Conservation (phyloP, 129 eudicot species). For the Rutidosis leptorrhynchoides region DNA sequence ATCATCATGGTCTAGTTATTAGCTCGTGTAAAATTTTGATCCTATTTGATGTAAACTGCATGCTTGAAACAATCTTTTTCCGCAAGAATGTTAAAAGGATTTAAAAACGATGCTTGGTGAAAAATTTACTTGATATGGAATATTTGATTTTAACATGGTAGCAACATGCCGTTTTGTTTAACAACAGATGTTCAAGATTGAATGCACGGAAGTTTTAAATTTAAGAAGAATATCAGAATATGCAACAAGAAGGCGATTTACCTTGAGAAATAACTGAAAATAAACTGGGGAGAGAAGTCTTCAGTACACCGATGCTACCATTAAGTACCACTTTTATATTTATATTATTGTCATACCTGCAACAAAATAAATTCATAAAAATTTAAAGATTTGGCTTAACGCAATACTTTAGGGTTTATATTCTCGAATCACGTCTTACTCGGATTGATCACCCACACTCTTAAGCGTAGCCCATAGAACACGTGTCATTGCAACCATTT, state of each 20-base stretch:
- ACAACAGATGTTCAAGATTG: neutral
- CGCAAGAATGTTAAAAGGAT: no score
- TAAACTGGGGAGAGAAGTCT: slow-evolving; percentile 83
- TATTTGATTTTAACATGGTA: no score
- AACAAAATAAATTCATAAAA: slow-evolving; percentile 22
- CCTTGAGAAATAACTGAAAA: slow-evolving; percentile 96
- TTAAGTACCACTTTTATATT: slow-evolving; percentile 78
- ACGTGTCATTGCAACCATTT: slow-evolving; percentile 99
- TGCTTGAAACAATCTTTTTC: no score
- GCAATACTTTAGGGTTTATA: slow-evolving; percentile 10
- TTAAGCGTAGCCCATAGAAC: slow-evolving; percentile 94
- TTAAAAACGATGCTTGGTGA: no score
- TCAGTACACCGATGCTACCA: slow-evolving; percentile 80
- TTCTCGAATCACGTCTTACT: slow-evolving; percentile 44
- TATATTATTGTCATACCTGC: slow-evolving; percentile 86
- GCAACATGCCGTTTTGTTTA: neutral
- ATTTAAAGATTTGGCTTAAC: neutral
- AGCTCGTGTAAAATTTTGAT: no score
- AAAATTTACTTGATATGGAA: no score
- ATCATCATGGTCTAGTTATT: no score
- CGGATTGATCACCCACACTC: slow-evolving; percentile 98
- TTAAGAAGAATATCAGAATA: slow-evolving; percentile 20
- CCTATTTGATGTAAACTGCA: no score
- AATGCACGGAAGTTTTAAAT: neutral
- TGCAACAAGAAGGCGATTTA: slow-evolving; percentile 23